Evolutionary conservation across 2,329 filamentous ascomycete genomes (phyloP).

Genomic region (Lasiodiplodia theobromae): DNA sequence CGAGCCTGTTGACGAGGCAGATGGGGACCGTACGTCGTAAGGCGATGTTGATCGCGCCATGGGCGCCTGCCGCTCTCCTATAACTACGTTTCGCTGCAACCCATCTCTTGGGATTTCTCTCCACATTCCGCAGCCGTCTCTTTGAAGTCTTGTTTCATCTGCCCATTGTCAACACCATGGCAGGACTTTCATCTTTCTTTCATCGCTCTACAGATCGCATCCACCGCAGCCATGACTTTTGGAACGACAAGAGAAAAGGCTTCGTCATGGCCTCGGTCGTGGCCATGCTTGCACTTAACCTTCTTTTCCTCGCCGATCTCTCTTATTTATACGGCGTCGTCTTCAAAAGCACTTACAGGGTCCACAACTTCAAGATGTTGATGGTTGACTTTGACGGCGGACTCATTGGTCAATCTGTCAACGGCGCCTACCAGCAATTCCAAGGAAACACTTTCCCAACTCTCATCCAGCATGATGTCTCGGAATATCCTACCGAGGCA

Average conservation of each 20-base stretch:
- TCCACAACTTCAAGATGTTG: slow-evolving; percentile 45
- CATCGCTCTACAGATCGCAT: slow-evolving; percentile 24
- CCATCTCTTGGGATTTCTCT: background rate
- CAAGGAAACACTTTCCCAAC: slow-evolving; percentile 42
- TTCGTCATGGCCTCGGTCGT: slow-evolving; percentile 14
- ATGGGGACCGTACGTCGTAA: background rate
- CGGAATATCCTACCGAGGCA: slow-evolving; percentile 38
- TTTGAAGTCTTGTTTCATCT: background rate
- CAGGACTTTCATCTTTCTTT: slow-evolving; percentile 11
- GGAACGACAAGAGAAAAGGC: slow-evolving; percentile 17
- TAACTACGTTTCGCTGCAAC: background rate
- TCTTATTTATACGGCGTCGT: slow-evolving; percentile 49
- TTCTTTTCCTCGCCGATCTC: slow-evolving; percentile 48
- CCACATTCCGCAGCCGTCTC: slow-evolving; percentile 1
- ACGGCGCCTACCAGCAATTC: slow-evolving; percentile 42
- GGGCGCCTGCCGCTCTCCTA: slow-evolving; percentile 10
- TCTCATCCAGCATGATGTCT: slow-evolving; percentile 38
- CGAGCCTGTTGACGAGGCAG: background rate
- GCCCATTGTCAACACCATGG: slow-evolving; percentile 8
- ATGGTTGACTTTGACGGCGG: slow-evolving; percentile 52
- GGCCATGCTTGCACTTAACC: slow-evolving; percentile 37
- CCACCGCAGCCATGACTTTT: slow-evolving; percentile 21
- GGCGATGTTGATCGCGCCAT: background rate
- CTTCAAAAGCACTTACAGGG: slow-evolving; percentile 42
- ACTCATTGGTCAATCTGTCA: slow-evolving; percentile 43